Conservation (phyloP, 768 basidiomycete genomes). For the Agaricus subrufescens region DNA sequence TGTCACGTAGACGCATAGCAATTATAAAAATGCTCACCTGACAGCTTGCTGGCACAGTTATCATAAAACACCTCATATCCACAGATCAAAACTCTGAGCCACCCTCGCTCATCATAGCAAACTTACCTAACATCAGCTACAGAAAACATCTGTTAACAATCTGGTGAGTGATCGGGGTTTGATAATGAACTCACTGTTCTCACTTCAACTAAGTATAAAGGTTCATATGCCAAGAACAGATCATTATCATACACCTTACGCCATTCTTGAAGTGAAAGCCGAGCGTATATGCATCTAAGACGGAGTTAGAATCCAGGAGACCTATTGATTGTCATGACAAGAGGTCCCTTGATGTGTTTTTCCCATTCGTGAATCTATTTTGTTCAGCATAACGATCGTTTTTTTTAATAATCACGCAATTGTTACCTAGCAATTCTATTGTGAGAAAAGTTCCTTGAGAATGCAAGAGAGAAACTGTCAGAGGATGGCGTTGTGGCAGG, state of each 20-base stretch:
- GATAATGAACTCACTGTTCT: slow-evolving; percentile 9
- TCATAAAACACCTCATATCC: slow-evolving; percentile 30
- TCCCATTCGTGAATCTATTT: slow-evolving; percentile 41
- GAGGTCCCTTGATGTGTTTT: slow-evolving; percentile 44
- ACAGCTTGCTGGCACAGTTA: slow-evolving; percentile 47
- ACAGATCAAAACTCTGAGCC: too few species aligned
- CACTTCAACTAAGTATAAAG: slow-evolving; percentile 29
- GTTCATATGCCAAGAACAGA: too few species aligned
- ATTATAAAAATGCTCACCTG: slow-evolving; percentile 17
- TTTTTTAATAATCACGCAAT: slow-evolving; percentile 41
- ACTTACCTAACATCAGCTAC: too few species aligned
- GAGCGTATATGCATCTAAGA: slow-evolving; percentile 29
- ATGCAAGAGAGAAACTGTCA: too few species aligned
- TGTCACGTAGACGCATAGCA: slow-evolving; percentile 47
- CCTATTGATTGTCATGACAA: not conserved
- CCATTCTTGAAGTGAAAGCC: slow-evolving; percentile 46
- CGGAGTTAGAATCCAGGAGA: not conserved
- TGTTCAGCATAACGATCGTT: slow-evolving; percentile 67
- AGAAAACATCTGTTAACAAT: not conserved
- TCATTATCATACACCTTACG: slow-evolving; percentile 30
- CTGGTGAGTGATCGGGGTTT: too few species aligned
- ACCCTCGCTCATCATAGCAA: too few species aligned
- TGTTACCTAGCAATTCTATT: slow-evolving; percentile 49
- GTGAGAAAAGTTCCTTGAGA: not conserved
- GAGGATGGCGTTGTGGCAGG: too few species aligned